Evolutionary conservation across 768 basidiomycete genomes (phyloP).

Genomic region (Kwoniella shandongensis): DNA sequence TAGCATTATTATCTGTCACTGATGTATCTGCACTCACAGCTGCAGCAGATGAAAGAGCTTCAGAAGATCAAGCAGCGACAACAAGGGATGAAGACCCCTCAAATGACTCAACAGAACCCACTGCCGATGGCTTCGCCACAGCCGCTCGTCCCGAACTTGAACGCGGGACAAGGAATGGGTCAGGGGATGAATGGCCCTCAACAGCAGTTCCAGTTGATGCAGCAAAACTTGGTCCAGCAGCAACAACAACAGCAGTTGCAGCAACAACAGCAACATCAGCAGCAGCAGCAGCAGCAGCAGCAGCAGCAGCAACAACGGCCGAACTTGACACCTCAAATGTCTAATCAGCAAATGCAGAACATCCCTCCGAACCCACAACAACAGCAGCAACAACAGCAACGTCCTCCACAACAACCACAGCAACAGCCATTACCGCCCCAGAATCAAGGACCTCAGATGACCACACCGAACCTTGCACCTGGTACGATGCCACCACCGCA

Average conservation of each 20-base stretch:
- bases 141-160: constrained; percentile 4
- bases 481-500: constrained; percentile 7
- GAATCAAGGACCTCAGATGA: constrained; percentile 1
- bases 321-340: not conserved
- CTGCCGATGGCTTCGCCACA: constrained; percentile 33
- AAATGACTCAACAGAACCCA: constrained; percentile 12
- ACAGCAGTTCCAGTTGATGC: constrained; percentile 19
- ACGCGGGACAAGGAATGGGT: constrained; percentile 6
- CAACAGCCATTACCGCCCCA: constrained; percentile 1
- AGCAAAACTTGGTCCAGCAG: constrained; percentile 21
- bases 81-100: constrained; percentile 32
- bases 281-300: constrained; percentile 9
- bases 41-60: constrained; percentile 42
- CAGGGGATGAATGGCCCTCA: constrained; percentile 10
- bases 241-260: constrained; percentile 13
- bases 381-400: constrained; percentile 14
- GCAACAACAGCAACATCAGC: not conserved
- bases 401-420: constrained; percentile 2
- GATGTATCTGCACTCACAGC: constrained; percentile 22
- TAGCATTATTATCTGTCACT: not conserved
- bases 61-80: constrained; percentile 39
- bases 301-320: constrained; percentile 1
- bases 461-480: constrained; percentile 4
- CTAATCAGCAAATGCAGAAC: not conserved
- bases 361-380: constrained; percentile 13